Conservation (phyloP, 805 yeast species). For the Komagataella mondaviorum region DNA sequence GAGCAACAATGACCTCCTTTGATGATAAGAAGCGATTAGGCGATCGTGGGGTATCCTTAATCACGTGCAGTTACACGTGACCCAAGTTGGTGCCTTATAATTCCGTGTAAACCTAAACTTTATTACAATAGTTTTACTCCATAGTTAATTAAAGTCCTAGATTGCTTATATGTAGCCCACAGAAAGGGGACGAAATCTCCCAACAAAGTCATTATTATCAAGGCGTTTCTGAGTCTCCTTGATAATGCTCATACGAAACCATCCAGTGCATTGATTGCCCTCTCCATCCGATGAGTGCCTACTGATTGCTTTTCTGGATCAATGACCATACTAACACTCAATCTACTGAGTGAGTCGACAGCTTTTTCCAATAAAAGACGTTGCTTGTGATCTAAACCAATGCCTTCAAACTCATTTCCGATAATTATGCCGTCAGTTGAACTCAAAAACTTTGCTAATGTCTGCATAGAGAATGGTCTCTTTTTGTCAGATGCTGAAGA, state of each 20-base stretch:
- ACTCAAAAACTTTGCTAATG: slow-evolving; percentile 37
- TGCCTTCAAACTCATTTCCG: slow-evolving; percentile 59
- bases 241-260: slow-evolving; percentile 32
- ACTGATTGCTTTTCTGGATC: slow-evolving; percentile 73
- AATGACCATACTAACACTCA: slow-evolving; percentile 83
- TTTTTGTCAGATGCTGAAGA: slow-evolving; percentile 6
- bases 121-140: too few relatives aligned
- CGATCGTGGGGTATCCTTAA: neutral
- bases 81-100: too few relatives aligned
- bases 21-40: neutral
- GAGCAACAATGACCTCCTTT: neutral
- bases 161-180: neutral
- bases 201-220: too few relatives aligned
- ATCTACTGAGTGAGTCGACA: slow-evolving; percentile 70
- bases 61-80: neutral
- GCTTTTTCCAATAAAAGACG: slow-evolving; percentile 72
- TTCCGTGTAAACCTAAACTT: too few relatives aligned
- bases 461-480: slow-evolving; percentile 22
- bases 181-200: neutral
- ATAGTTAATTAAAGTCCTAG: too few relatives aligned
- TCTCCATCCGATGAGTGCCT: slow-evolving; percentile 66
- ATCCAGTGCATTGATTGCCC: slow-evolving; percentile 76
- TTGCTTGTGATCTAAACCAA: slow-evolving; percentile 66
- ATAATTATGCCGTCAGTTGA: slow-evolving; percentile 49
- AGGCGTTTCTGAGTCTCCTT: too few relatives aligned